Base-by-base conservation (phyloP, 2,329 filamentous ascomycete genomes). In the Arthroderma sp. region DNA sequence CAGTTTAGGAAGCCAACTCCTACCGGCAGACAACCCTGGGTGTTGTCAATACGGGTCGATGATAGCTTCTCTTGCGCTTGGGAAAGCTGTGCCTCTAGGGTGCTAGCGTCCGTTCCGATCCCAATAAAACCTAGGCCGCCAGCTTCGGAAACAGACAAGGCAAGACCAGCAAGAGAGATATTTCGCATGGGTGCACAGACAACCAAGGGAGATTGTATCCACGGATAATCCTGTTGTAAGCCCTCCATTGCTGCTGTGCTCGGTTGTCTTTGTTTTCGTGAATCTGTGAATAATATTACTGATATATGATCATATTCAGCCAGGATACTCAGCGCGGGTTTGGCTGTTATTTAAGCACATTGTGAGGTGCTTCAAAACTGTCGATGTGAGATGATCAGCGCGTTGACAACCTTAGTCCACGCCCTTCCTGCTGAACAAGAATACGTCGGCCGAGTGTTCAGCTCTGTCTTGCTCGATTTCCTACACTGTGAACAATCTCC, bases 101-200 rank as follows among this genome's bases (percentile, higher is more conserved):
- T 22, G 28, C 52, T 46, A 7, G 60, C 46, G 44, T 63, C 57
- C 45, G 56, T 85, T 2, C 78, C 80, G 1, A 75, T 78, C 1
- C 66, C 64, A n/a, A 77, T 67, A 51, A 86, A 68, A 3, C 66
- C 74, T 1, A 74, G 49, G 3, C 71, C 72, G 4, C 72, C 70
- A 30, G 74, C 72, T 52, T 62, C 62, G 2, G 74, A 78, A 9
- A 84, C 71, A 38, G 77, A 72, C 29, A 78, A 64, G 2, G 80
- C 77, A 2, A 85, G 69, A 0, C 56, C 69, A 49, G 58, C 72
- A 55, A 60, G 70, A 52, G 71, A 65, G 44, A 85, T 75, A 31
- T 78, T 68, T 38, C 79, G 74, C 82, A 87, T 85, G 0, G 83
- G 83, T 1, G 80, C 81, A 33, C 70, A 68, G 38, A 72, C 66